Percentiles rank a stretch among this genome's conserved stretches.
These are phyloP conservation scores for Phytophthora capsici DNA, from an alignment of 352 stramenopile species.

Conservation along the genomic window DNA sequence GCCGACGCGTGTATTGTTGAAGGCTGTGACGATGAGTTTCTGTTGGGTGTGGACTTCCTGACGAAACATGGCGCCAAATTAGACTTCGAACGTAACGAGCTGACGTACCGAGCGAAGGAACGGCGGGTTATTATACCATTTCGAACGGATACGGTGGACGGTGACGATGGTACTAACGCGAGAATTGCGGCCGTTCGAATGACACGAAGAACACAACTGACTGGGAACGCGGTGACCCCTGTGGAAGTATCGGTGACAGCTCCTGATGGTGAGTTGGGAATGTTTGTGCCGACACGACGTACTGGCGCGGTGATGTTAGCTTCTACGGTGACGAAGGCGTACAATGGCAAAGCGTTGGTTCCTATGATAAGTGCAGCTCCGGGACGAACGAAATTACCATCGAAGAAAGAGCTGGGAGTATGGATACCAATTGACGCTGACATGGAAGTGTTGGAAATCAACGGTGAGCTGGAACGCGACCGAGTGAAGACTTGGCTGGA, in stretches of 20 bases:
- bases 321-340: not conserved
- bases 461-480: not conserved
- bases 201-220: not conserved
- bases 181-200: not conserved
- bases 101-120: not conserved
- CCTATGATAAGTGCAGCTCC: not conserved
- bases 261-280: too few species aligned
- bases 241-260: not conserved
- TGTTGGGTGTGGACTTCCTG: slow-evolving; percentile 5
- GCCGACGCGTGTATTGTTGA: not conserved
- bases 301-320: not conserved
- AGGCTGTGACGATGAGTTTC: not conserved
- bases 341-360: not conserved
- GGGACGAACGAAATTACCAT: not conserved
- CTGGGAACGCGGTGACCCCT: not conserved
- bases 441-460: not conserved
- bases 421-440: not conserved
- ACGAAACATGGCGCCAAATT: not conserved
- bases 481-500: not conserved
- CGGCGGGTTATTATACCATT: not conserved
- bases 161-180: too few species aligned
- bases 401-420: slow-evolving; percentile 1
- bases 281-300: not conserved
- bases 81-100: not conserved
- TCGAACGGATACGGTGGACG: not conserved